Percentiles rank a stretch among this genome's conserved stretches.
Conservation (phyloP, 2,329 filamentous ascomycete genomes). For the Fusarium kyushuense region DNA sequence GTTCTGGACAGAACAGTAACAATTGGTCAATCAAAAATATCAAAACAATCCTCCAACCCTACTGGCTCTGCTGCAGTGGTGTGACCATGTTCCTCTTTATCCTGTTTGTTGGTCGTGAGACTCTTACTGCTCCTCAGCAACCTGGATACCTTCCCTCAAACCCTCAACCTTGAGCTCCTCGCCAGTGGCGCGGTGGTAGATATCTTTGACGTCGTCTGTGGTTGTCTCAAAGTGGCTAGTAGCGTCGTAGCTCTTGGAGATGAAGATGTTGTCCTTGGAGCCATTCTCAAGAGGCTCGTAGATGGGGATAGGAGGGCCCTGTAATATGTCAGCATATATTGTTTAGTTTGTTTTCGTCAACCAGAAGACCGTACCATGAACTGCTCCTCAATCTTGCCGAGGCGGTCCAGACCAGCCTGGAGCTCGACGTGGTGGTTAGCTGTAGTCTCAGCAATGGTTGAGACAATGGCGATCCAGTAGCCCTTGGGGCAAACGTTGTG, state of each 20-base stretch:
- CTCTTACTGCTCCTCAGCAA: conserved; percentile 72
- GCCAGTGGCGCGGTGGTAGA: conserved; percentile 86
- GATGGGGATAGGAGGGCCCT: conserved; percentile 87
- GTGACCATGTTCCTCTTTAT: conserved; percentile 25
- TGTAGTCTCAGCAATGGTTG: conserved; percentile 91
- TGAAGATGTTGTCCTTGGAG: conserved; percentile 89
- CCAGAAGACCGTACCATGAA: conserved; percentile 76
- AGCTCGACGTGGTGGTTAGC: conserved; percentile 97
- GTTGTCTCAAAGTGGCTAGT: conserved; percentile 97
- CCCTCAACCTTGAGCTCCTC: conserved; percentile 91
- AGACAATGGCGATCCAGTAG: conserved; percentile 98
- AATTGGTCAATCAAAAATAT: conserved; percentile 14
- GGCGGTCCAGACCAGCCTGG: conserved; percentile 88
- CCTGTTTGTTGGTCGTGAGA: conserved; percentile 3
- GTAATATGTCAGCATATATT: conserved; percentile 2
- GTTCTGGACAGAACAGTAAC: conserved; percentile 9
- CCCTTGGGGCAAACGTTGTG: conserved; percentile 99
- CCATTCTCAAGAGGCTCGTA: conserved; percentile 92
- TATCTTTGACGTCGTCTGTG: conserved; percentile 91
- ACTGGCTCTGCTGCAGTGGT: conserved; percentile 18
- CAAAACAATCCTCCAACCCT: conserved; percentile 32
- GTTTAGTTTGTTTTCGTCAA: too few relatives aligned
- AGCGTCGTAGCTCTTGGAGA: conserved; percentile 98
- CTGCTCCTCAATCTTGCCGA: conserved; percentile 95
- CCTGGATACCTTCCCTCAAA: conserved; percentile 81